Base-by-base conservation (phyloP, 306 rosid species). In the Begonia masoniana region DNA sequence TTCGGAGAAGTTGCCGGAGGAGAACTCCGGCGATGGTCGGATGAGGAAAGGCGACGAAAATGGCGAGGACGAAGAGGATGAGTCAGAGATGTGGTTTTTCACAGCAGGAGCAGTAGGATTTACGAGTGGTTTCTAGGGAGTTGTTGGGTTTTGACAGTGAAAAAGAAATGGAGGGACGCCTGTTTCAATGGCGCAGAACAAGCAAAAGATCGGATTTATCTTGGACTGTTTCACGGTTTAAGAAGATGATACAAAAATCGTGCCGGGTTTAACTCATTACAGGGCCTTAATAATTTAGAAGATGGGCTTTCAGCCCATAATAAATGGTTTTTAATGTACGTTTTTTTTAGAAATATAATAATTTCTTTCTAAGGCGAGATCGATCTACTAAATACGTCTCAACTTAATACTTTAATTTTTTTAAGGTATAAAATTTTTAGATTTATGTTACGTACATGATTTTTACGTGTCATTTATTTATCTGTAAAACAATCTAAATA, bases 131-230 rank as follows among this genome's bases (percentile, higher is more conserved):
- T 65, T 65, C 13, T 51, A 54, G 70, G 63, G 14, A 42, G 52
- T 31, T 23, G 36, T 24, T 2, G 59, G 48, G 41, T 21, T 43
- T 13, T 65, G 6, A 11, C 58, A 2, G 14, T 58, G 41, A 65
- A 65, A 19, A 57, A 43, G 13, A 24, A 49, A 10, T 65, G 63
- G 70, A 57, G 70, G 9, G 10, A 12, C 24, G 62, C 63, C 23
- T 56, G 15, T 42, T 50, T 64, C 57, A 10, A 49, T 3, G 42
- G 39, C 21, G 26, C 17, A 17, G 52, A 64, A 45, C 16, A 42
- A 13, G 47, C 55, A 4, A 58, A 51, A 24, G 54, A 66, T 10
- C 10, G 36, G 52, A 16, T 58, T 10, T 14, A 9, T 12, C 43
- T 39, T 21, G 9, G 15, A 4, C 36, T 49, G 9, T 56, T 2